Conservation (phyloP, 768 basidiomycete species). For the Austroboletus eburneus region DNA sequence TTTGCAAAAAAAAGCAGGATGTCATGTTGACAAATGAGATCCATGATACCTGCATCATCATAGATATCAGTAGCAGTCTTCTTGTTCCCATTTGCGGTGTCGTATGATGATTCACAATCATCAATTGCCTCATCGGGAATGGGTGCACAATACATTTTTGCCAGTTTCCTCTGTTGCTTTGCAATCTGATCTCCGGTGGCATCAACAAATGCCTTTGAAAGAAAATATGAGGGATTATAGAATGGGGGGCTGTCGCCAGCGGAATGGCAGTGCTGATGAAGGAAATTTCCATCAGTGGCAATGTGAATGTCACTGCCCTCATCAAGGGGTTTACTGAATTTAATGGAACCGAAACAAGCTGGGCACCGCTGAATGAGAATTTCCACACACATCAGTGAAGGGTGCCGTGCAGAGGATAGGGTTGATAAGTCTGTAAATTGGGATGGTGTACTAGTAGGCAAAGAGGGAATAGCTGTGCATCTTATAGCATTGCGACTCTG, state of each 20-base stretch:
- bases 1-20: constrained; percentile 14
- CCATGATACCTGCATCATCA: constrained; percentile 31
- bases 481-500: not conserved
- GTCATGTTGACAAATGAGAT: constrained; percentile 37
- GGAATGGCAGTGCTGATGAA: constrained; percentile 30
- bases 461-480: not conserved
- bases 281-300: constrained; percentile 37
- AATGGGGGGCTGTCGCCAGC: constrained; percentile 32
- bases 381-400: too few relatives aligned
- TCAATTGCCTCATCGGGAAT: constrained; percentile 35
- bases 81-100: constrained; percentile 31
- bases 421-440: not conserved
- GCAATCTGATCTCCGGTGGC: constrained; percentile 26
- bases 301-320: constrained; percentile 36
- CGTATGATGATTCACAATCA: constrained; percentile 29
- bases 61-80: constrained; percentile 17
- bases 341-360: constrained; percentile 24
- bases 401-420: too few relatives aligned
- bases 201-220: constrained; percentile 34
- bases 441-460: too few relatives aligned
- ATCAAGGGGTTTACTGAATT: constrained; percentile 4
- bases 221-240: constrained; percentile 29
- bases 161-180: constrained; percentile 12
- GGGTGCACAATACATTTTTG: constrained; percentile 1
- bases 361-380: constrained; percentile 24